These are phyloP conservation scores for Ophiognomonia clavigignenti-juglandacearum DNA, from an alignment of 2,329 filamentous ascomycete species.

Conservation along the genomic window DNA sequence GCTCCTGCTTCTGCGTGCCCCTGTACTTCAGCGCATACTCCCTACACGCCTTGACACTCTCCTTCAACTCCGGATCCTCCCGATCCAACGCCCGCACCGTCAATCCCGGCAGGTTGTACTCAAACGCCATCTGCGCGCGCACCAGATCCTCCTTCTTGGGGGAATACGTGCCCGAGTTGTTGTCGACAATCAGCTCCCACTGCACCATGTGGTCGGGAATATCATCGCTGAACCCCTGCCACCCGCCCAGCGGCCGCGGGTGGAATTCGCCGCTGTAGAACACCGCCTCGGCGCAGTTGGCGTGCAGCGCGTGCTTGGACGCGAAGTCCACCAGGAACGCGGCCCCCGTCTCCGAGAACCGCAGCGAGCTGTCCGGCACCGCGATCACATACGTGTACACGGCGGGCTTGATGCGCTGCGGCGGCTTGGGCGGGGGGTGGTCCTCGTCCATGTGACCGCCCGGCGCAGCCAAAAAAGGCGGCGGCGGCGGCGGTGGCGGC, in stretches of 20 bases:
- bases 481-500: background rate
- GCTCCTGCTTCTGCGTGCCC: background rate
- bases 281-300: background rate
- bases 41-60: background rate
- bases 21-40: background rate
- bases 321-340: background rate
- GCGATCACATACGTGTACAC: background rate
- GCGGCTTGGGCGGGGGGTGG: background rate
- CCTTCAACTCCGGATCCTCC: background rate
- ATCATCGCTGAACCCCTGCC: background rate
- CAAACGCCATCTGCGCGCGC: background rate
- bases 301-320: background rate
- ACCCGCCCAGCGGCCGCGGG: background rate
- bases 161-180: background rate
- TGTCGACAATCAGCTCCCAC: background rate
- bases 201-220: background rate
- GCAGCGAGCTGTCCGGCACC: background rate
- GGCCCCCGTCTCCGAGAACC: background rate
- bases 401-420: background rate
- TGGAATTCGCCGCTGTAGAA: background rate
- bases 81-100: background rate
- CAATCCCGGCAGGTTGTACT: background rate
- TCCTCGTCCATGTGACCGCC: no score
- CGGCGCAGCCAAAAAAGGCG: background rate
- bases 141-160: background rate